Evolutionary conservation across 768 basidiomycete genomes (phyloP).

Genomic region (Filobasidium wieringae): DNA sequence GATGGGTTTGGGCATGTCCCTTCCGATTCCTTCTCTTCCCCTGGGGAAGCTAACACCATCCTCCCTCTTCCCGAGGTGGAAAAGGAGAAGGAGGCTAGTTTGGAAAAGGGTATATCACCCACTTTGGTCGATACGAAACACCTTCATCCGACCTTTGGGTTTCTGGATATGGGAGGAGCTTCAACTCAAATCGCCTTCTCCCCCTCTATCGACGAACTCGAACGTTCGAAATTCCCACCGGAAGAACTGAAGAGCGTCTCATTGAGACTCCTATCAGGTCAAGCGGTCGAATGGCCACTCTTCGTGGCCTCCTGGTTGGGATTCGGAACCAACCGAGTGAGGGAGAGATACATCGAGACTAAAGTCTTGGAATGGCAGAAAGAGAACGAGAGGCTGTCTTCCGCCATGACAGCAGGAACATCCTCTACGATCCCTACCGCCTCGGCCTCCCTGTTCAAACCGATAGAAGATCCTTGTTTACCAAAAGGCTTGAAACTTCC

Average conservation of each 20-base stretch:
- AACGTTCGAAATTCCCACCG: constrained; percentile 40
- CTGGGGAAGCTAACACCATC: constrained; percentile 25
- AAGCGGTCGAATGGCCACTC: constrained; percentile 78
- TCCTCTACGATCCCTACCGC: not conserved
- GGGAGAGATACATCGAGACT: constrained; percentile 76
- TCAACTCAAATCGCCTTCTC: constrained; percentile 99
- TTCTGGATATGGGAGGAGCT: constrained; percentile 98
- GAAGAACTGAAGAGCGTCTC: constrained; percentile 67
- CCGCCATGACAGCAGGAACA: not conserved
- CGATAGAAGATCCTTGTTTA: constrained; percentile 75
- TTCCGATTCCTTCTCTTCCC: constrained; percentile 17
- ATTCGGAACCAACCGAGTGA: constrained; percentile 93
- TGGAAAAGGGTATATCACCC: constrained; percentile 20
- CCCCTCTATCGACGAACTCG: constrained; percentile 52
- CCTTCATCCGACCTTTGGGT: constrained; percentile 79
- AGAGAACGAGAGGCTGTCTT: not conserved
- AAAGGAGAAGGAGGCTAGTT: constrained; percentile 2
- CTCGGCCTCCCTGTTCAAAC: constrained; percentile 4
- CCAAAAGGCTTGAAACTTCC: constrained; percentile 53
- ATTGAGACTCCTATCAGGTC: constrained; percentile 66
- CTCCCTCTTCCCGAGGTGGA: constrained; percentile 23
- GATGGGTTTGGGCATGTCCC: constrained; percentile 66
- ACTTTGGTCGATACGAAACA: constrained; percentile 37
- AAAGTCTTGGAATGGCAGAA: constrained; percentile 52
- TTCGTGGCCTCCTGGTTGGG: constrained; percentile 99